phyloP scores from a whole-genome alignment of 2,329 filamentous ascomycete species.

The Aspergillus nomiae region DNA sequence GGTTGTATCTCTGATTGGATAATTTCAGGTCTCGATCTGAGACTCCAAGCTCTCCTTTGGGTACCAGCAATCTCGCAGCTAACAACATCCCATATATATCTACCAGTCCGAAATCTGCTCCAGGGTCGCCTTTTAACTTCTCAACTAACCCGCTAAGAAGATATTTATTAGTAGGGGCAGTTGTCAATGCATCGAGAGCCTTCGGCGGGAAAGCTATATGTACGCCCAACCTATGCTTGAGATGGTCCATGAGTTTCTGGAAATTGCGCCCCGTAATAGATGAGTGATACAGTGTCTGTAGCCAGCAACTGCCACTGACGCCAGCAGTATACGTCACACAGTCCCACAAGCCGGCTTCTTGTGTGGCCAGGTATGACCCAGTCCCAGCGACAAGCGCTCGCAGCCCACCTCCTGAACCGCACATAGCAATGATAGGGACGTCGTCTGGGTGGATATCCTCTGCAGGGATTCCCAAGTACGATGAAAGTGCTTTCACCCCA shows the following conservation, averaged over 20 bases:
- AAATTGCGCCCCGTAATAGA: constrained; percentile 72
- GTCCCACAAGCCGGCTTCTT: constrained; percentile 87
- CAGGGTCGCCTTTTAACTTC: constrained; percentile 79
- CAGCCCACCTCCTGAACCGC: constrained; percentile 88
- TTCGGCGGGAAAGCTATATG: constrained; percentile 92
- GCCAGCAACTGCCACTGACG: constrained; percentile 94
- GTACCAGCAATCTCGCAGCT: constrained; percentile 81
- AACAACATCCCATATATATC: constrained; percentile 89
- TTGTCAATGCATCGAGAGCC: constrained; percentile 77
- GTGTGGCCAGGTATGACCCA: constrained; percentile 80
- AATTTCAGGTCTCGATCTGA: constrained; percentile 82
- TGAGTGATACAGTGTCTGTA: constrained; percentile 84
- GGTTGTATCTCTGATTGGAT: constrained; percentile 77
- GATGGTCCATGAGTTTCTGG: constrained; percentile 72
- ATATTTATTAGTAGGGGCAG: constrained; percentile 89
- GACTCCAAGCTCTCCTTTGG: constrained; percentile 77
- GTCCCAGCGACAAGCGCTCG: constrained; percentile 87
- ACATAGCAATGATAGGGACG: constrained; percentile 89
- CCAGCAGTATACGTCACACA: constrained; percentile 94
- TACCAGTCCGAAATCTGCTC: constrained; percentile 84
- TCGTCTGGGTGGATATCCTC: constrained; percentile 87
- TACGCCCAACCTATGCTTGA: constrained; percentile 80
- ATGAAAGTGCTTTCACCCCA: constrained; percentile 73
- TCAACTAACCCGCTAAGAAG: constrained; percentile 87
- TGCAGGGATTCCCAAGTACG: constrained; percentile 77